phyloP scores from a whole-genome alignment of 345 rosid species.

The Melastoma malabathricum region DNA sequence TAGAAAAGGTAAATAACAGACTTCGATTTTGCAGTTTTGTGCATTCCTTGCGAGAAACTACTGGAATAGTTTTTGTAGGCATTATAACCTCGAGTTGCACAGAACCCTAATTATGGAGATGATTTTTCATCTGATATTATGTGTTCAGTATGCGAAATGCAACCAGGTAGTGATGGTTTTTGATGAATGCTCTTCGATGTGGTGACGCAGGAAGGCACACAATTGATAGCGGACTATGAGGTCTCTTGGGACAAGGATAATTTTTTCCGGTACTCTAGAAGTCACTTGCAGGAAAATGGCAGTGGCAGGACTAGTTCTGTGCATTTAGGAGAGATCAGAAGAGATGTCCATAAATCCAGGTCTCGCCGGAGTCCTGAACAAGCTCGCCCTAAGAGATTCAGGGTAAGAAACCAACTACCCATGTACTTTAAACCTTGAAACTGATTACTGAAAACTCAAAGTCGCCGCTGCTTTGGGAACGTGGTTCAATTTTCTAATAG shows the following conservation, averaged over 20 bases:
- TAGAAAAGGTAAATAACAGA: slow-evolving; percentile 50
- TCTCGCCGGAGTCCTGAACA: slow-evolving; percentile 30
- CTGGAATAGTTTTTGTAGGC: no score
- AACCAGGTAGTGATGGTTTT: neutral
- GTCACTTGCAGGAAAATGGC: slow-evolving; percentile 20
- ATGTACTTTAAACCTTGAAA: neutral
- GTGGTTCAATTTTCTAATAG: no score
- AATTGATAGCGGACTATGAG: slow-evolving; percentile 68
- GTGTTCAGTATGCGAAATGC: no score
- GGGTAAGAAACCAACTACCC: slow-evolving; percentile 27
- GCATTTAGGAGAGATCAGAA: slow-evolving; percentile 20
- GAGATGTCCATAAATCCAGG: slow-evolving; percentile 26
- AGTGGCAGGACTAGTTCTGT: slow-evolving; percentile 17
- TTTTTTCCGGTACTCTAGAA: slow-evolving; percentile 47
- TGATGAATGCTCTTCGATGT: slow-evolving; percentile 4
- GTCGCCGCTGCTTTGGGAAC: no score
- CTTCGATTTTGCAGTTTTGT: no score
- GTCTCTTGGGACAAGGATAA: slow-evolving; percentile 73
- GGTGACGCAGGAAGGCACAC: slow-evolving; percentile 65
- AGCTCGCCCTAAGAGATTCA: slow-evolving; percentile 66
- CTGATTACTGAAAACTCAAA: neutral
- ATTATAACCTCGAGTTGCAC: no score
- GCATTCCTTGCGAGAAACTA: no score
- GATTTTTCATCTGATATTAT: no score
- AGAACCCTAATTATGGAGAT: no score